These are phyloP conservation scores for Pythium guiyangense DNA, from an alignment of 352 stramenopile genomes.

Conservation along the genomic window DNA sequence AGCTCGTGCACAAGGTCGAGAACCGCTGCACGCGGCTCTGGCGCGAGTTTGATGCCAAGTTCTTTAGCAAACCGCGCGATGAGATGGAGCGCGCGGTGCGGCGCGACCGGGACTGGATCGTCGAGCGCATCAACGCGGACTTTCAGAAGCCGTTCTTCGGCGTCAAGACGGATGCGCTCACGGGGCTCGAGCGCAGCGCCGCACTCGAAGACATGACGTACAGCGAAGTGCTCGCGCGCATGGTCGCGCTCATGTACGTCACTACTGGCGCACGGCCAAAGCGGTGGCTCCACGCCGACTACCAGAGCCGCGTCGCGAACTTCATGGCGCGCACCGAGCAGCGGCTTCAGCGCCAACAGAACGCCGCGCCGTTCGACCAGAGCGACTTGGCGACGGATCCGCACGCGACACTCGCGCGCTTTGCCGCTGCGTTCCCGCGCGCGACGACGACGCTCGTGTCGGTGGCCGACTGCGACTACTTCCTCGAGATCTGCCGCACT, in stretches of 20 bases:
- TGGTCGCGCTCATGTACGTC: conserved; percentile 82
- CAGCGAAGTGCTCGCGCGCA: conserved; percentile 58
- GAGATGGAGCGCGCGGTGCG: conserved; percentile 64
- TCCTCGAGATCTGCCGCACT: conserved; percentile 74
- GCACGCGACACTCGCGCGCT: conserved; percentile 30
- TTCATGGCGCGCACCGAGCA: conserved; percentile 71
- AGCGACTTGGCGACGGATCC: conserved; percentile 39
- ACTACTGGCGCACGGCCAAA: conserved; percentile 38
- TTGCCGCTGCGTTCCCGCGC: conserved; percentile 53
- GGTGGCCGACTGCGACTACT: conserved; percentile 75
- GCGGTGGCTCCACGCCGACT: conserved; percentile 78
- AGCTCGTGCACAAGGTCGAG: conserved; percentile 83
- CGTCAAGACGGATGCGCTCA: conserved; percentile 33
- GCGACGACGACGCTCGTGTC: conserved; percentile 53
- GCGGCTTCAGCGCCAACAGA: conserved; percentile 43
- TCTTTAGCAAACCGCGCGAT: conserved; percentile 73
- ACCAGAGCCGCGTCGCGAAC: conserved; percentile 53
- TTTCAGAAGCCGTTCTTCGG: conserved; percentile 91
- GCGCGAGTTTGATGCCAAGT: conserved; percentile 85
- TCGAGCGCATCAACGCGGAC: conserved; percentile 74
- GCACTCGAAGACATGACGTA: conserved; percentile 88
- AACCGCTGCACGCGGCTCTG: conserved; percentile 75
- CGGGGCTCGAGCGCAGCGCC: conserved; percentile 26
- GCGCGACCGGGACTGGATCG: conserved; percentile 79
- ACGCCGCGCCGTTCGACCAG: conserved; percentile 33